Base-by-base conservation (phyloP, 2,329 filamentous ascomycete genomes). In the Phoma sp. region DNA sequence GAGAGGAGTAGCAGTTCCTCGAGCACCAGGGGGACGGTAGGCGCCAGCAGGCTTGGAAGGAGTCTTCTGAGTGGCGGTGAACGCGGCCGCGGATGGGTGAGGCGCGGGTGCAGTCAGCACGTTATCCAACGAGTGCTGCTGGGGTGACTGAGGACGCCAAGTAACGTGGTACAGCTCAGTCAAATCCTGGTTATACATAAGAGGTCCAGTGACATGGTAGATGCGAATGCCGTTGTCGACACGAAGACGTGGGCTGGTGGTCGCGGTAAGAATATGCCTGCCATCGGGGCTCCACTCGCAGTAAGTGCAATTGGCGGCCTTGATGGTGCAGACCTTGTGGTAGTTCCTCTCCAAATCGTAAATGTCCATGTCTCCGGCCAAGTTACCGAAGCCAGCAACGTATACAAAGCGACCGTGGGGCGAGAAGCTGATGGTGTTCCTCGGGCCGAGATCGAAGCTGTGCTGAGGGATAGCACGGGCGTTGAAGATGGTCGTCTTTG, bases 241-340 rank as follows among this genome's bases (percentile, higher is more conserved):
- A 64, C 95, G 90, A 53, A 99, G 85, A 60, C 95, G 89, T 5
- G 95, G 95, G 64, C 92, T 97, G 12, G 93, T 98, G 17, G 93
- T 99, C n/a, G 95, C 95, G 34, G 95, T 98, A 81, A 99, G 84
- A 73, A 99, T 93, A 75, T 93, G 95, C 70, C 89, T 91, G 67
- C 93, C 96, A 75, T 99, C 95, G 5, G 95, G 92, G 69, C 92
- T 96, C 95, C 95, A 99, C 73, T 95, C 88, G 80, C 95, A 99
- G 59, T 97, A 89, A 72, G 92, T 97, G 45, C 95, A 91, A 77
- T 96, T 99, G 71, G 92, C 91, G 50, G 92, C 93, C 78, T 98
- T 92, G 64, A 99, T 95, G 39, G 93, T 97, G 78, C 87, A 89
- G 53, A 99, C 83, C 82, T 98, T 98, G 71, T 84, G 83, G 78